Evolutionary conservation across 2,329 filamentous ascomycete species (phyloP).

Genomic region (Cercospora sojina): DNA sequence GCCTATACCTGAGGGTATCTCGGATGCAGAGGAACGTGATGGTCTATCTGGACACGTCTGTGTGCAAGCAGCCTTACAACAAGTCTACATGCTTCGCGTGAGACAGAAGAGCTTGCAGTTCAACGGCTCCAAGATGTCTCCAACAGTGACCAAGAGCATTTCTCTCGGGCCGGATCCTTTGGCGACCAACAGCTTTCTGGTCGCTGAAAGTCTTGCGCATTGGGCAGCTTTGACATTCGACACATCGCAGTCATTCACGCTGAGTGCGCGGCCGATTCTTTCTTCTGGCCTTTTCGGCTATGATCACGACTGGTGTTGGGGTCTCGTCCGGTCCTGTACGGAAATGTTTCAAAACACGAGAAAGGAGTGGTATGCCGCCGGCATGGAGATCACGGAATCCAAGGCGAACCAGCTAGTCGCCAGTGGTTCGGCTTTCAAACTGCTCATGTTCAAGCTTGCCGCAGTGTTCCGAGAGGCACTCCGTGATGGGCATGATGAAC

Average conservation of each 20-base stretch:
- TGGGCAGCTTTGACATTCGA: slow-evolving; percentile 19
- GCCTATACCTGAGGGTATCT: slow-evolving; percentile 14
- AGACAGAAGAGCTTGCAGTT: slow-evolving; percentile 14
- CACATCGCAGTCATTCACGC: slow-evolving; percentile 15
- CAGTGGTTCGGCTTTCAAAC: slow-evolving; percentile 14
- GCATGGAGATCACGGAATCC: slow-evolving; percentile 12
- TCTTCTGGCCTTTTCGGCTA: slow-evolving; percentile 18
- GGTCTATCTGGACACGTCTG: slow-evolving; percentile 15
- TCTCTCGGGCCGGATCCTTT: slow-evolving; percentile 11
- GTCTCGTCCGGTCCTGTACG: slow-evolving; percentile 17
- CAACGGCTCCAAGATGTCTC: slow-evolving; percentile 17
- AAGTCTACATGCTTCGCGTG: slow-evolving; percentile 16
- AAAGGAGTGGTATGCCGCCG: slow-evolving; percentile 10
- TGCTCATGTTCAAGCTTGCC: slow-evolving; percentile 15
- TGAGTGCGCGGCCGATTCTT: slow-evolving; percentile 14
- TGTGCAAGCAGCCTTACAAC: slow-evolving; percentile 16
- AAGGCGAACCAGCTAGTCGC: slow-evolving; percentile 16
- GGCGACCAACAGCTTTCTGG: slow-evolving; percentile 17
- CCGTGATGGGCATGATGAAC: slow-evolving; percentile 18
- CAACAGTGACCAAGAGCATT: slow-evolving; percentile 11
- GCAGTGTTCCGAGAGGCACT: slow-evolving; percentile 19
- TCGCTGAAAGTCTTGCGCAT: slow-evolving; percentile 18
- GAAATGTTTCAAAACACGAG: slow-evolving; percentile 13
- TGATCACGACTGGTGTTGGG: slow-evolving; percentile 15
- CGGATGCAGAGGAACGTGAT: slow-evolving; percentile 14